Conservation (phyloP, 192 early-diverging fungal genomes). For the Borealophlyctis nickersoniae region DNA sequence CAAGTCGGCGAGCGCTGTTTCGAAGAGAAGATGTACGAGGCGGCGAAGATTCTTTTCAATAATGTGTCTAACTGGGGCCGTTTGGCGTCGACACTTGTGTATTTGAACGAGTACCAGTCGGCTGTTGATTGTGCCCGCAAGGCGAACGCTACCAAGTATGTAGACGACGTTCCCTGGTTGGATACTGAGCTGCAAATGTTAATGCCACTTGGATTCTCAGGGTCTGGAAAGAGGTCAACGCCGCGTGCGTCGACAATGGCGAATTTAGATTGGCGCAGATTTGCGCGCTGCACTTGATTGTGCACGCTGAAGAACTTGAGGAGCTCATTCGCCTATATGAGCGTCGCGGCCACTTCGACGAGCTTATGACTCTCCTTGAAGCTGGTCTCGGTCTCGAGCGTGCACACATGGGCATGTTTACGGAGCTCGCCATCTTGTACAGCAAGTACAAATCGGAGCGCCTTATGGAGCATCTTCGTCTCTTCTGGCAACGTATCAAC, state of each 20-base stretch:
- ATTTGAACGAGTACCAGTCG: conserved; percentile 90
- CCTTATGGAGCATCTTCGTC: conserved; percentile 95
- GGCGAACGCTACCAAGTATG: conserved; percentile 86
- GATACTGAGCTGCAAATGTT: not conserved
- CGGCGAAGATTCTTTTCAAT: conserved; percentile 91
- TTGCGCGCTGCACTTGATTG: conserved; percentile 92
- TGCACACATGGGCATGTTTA: conserved; percentile 99
- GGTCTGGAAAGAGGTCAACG: conserved; percentile 99
- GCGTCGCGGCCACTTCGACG: conserved; percentile 81
- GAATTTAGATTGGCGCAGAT: conserved; percentile 98
- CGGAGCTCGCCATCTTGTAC: conserved; percentile 96
- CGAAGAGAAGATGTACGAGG: conserved; percentile 84
- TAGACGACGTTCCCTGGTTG: not conserved
- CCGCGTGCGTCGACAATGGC: conserved; percentile 88
- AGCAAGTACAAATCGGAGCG: conserved; percentile 92
- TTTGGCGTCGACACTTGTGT: conserved; percentile 92
- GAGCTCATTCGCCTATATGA: conserved; percentile 86
- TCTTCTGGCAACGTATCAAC: conserved; percentile 97
- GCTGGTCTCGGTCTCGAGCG: conserved; percentile 93
- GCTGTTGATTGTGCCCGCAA: conserved; percentile 99
- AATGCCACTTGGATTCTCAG: too few species aligned
- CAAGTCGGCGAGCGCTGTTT: conserved; percentile 94
- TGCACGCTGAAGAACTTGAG: conserved; percentile 96
- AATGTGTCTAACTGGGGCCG: conserved; percentile 98
- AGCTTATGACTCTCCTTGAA: conserved; percentile 88